Percentiles rank a stretch among this genome's conserved stretches.
These are phyloP conservation scores for Sergeia podlipaevii DNA, from an alignment of 208 protist genomes.

Conservation along the genomic window DNA sequence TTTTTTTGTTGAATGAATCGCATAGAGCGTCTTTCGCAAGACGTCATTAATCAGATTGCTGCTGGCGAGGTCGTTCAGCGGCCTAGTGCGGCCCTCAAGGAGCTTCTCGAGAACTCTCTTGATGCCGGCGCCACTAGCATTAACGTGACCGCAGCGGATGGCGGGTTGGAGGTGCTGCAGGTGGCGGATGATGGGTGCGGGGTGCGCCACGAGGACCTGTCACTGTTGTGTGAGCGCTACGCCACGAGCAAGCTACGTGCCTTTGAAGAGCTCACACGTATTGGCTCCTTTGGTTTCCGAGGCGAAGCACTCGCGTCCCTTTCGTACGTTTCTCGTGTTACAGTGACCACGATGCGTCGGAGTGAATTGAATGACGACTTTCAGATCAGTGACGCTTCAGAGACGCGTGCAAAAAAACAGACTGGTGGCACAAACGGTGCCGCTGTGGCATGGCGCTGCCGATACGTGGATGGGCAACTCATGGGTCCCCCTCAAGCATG, in stretches of 20 bases:
- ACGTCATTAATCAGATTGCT: slow-evolving; percentile 97
- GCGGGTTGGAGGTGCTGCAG: slow-evolving; percentile 96
- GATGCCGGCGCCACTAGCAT: slow-evolving; percentile 94
- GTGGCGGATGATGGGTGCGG: slow-evolving; percentile 98
- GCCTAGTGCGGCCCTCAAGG: slow-evolving; percentile 97
- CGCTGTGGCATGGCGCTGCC: slow-evolving; percentile 44
- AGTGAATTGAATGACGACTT: not conserved
- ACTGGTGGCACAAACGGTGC: not conserved
- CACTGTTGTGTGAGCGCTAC: slow-evolving; percentile 97
- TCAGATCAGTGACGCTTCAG: not conserved
- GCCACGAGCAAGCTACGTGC: slow-evolving; percentile 91
- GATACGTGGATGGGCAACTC: slow-evolving; percentile 92
- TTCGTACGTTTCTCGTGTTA: slow-evolving; percentile 79
- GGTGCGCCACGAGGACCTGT: slow-evolving; percentile 94
- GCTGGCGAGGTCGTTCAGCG: slow-evolving; percentile 98
- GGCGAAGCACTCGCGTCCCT: slow-evolving; percentile 90
- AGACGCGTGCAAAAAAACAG: too few relatives aligned
- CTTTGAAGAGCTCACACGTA: slow-evolving; percentile 86
- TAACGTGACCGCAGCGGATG: slow-evolving; percentile 84
- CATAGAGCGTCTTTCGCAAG: slow-evolving; percentile 90
- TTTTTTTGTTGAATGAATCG: slow-evolving; percentile 15
- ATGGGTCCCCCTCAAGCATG: slow-evolving; percentile 65
- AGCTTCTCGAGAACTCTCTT: slow-evolving; percentile 98
- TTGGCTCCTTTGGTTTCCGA: slow-evolving; percentile 92
- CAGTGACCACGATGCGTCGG: slow-evolving; percentile 56